Percentiles rank a stretch among this genome's conserved stretches.
Conservation (phyloP, 2,329 filamentous ascomycete species). For the Clonostachys chloroleuca region DNA sequence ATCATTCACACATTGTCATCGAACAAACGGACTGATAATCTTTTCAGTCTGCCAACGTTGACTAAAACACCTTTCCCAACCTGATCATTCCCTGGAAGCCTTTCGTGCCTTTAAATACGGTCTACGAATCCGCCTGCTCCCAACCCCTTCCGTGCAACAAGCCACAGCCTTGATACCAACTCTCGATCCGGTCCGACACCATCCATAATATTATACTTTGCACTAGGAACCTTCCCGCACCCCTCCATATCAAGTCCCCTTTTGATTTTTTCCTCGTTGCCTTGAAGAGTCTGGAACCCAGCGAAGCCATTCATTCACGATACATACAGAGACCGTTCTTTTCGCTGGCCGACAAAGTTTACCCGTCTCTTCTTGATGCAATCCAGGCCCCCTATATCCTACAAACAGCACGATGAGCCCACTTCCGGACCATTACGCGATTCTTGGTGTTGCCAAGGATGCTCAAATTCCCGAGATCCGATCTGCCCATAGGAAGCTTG, state of each 20-base stretch:
- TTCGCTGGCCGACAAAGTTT: neutral
- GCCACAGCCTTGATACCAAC: too few relatives aligned
- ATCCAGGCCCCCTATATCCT: neutral
- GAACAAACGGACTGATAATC: too few relatives aligned
- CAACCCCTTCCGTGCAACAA: neutral
- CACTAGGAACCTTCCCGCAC: too few relatives aligned
- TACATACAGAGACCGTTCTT: neutral
- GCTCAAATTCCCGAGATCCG: constrained; percentile 71
- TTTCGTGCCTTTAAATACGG: constrained; percentile 5
- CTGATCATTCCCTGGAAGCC: too few relatives aligned
- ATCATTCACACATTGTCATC: too few relatives aligned
- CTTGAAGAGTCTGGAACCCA: neutral
- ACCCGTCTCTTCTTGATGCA: neutral
- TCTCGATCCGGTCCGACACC: too few relatives aligned
- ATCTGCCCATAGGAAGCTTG: constrained; percentile 77
- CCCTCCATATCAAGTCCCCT: neutral
- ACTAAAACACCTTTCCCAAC: too few relatives aligned
- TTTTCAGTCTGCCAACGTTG: too few relatives aligned
- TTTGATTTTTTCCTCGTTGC: neutral
- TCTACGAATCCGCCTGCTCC: constrained; percentile 1
- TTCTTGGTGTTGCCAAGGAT: constrained; percentile 68
- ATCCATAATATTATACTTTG: too few relatives aligned
- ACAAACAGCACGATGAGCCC: constrained; percentile 36
- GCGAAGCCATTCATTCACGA: neutral
- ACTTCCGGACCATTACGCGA: constrained; percentile 71